Base-by-base conservation (phyloP, 1,284 basidiomycete genomes). In the Thecaphora frezii region DNA sequence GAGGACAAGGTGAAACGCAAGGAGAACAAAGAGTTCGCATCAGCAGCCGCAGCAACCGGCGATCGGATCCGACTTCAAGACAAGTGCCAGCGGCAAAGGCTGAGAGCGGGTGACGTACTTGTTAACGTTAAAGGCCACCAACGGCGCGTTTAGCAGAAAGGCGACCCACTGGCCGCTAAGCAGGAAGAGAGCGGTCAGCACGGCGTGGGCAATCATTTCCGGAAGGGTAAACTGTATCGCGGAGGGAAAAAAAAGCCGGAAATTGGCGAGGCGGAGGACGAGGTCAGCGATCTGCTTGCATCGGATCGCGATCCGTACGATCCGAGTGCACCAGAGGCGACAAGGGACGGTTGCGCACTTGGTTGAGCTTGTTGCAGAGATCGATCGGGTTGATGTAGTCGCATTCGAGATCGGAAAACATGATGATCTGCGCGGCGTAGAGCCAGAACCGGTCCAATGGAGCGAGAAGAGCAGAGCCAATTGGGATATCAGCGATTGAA, bases 361-460 rank as follows among this genome's bases (percentile, higher is more conserved):
- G 91, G 81, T 98, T 99, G 76, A 99, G 88, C 84, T 97, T 97
- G 84, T 97, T 97, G 84, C 96, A 98, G 37, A 98, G 88, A 82
- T 99, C 94, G 86, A 98, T 97, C 52, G 94, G 94, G 83, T 98
- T 99, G 84, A 98, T 96, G 83, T 97, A 98, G 85, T 97, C 76
- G 53, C 77, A 76, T 58, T 71, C 71, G 46, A 71, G 54, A 37
- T 71, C 71, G 26, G 71, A 72, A 85, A 97, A 98, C 93, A 98
- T 97, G 84, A 98, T 98, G 79, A 98, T 96, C 94, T 97, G 71
- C 24, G 44, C 8, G n/a, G n/a, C n/a, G n/a, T n/a, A n/a, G n/a
- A n/a, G n/a, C n/a, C n/a, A n/a, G n/a, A n/a, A n/a, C n/a, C n/a
- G n/a, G n/a, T n/a, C n/a, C n/a, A n/a, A n/a, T n/a, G n/a, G n/a